phyloP scores from a whole-genome alignment of 306 rosid genomes.

The Cicer cuneatum region DNA sequence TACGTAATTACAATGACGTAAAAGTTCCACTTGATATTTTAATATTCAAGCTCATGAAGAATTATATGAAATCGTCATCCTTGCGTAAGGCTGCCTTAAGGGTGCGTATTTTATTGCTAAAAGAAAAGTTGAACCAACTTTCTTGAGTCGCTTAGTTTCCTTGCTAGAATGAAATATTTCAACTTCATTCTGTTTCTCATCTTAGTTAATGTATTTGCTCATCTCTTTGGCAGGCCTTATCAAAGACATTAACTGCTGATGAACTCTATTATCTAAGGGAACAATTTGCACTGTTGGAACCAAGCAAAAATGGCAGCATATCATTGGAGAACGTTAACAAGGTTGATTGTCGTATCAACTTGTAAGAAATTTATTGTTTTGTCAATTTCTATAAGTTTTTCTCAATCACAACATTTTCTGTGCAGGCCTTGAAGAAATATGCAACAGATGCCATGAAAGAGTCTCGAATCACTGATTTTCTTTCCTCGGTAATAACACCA shows the following conservation, averaged over 20 bases:
- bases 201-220: conserved; percentile 39
- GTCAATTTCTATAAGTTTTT: conserved; percentile 31
- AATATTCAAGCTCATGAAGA: conserved; percentile 85
- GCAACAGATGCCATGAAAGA: conserved; percentile 97
- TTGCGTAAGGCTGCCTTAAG: conserved; percentile 98
- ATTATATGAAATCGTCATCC: conserved; percentile 86
- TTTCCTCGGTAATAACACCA: conserved; percentile 65
- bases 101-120: conserved; percentile 62
- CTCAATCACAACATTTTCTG: conserved; percentile 40
- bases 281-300: conserved; percentile 84
- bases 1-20: conserved; percentile 66
- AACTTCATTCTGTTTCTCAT: conserved; percentile 4
- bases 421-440: conserved; percentile 76
- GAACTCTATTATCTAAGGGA: conserved; percentile 88
- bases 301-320: conserved; percentile 83
- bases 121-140: conserved; percentile 29
- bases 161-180: conserved; percentile 33
- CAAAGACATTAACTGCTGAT: conserved; percentile 88
- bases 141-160: conserved; percentile 19
- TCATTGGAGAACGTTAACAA: conserved; percentile 71
- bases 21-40: conserved; percentile 87
- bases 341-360: conserved; percentile 52
- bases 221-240: conserved; percentile 75
- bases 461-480: conserved; percentile 80
- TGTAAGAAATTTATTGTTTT: conserved; percentile 16